phyloP scores from a whole-genome alignment of 495 filamentous ascomycete genomes.

The Aspergillus steynii region DNA sequence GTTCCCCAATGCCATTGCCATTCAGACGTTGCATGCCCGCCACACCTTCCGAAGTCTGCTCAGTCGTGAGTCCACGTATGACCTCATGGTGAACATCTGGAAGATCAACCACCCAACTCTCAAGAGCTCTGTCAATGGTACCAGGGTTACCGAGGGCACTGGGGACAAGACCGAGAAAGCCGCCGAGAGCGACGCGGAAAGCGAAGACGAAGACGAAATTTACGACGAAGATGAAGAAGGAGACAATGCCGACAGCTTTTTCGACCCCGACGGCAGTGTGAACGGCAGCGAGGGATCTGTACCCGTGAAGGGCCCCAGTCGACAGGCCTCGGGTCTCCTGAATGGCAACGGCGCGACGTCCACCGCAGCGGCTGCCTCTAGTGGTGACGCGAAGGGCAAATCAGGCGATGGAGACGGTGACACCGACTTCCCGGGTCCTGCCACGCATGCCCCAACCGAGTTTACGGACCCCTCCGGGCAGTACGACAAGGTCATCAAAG shows the following conservation, averaged over 20 bases:
- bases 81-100: slow-evolving; percentile 97
- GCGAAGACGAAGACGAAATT: slow-evolving; percentile 68
- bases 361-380: slow-evolving; percentile 25
- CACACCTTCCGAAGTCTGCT: slow-evolving; percentile 95
- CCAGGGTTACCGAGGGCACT: slow-evolving; percentile 73
- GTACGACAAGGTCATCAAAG: slow-evolving; percentile 80
- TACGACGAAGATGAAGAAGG: slow-evolving; percentile 75
- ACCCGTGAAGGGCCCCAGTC: slow-evolving; percentile 54
- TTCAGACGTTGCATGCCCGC: slow-evolving; percentile 91
- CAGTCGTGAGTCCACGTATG: slow-evolving; percentile 93
- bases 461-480: slow-evolving; percentile 75
- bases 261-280: slow-evolving; percentile 60
- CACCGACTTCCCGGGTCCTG: slow-evolving; percentile 83
- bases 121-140: slow-evolving; percentile 85
- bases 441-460: slow-evolving; percentile 78
- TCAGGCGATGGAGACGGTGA: slow-evolving; percentile 56
- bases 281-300: slow-evolving; percentile 59
- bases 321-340: slow-evolving; percentile 68
- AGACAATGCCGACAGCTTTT: slow-evolving; percentile 57
- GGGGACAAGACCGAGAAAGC: slow-evolving; percentile 88
- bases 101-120: slow-evolving; percentile 91
- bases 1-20: slow-evolving; percentile 96
- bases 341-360: slow-evolving; percentile 38
- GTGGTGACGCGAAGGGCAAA: slow-evolving; percentile 49
- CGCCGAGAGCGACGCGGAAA: slow-evolving; percentile 61